Base-by-base conservation (phyloP, 371 early-diverging fungal species). In the Rhizopus delemar region DNA sequence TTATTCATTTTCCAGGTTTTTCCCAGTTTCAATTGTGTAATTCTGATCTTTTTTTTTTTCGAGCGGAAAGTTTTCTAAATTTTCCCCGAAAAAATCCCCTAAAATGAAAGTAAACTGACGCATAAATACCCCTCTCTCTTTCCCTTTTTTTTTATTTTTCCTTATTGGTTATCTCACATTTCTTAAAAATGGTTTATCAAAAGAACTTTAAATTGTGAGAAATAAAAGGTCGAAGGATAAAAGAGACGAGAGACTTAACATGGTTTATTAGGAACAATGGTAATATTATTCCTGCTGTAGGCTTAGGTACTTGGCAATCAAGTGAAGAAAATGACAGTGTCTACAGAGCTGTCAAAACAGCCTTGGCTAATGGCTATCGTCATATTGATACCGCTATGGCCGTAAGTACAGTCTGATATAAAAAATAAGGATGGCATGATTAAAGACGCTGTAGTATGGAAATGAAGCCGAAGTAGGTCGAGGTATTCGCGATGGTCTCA, bases 391-490 rank as follows among this genome's bases (percentile, higher is more conserved):
- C 88, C 28, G 92, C 91, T 6, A 55, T 68, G 67, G 60, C 53
- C 66, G 74, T 77, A 68, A 63, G 46, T 8, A 16, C 89, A 41
- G 3, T 60, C 8, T 2, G 8, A 38, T 5, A n/a, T 38, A 46
- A 6, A 52, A 5, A 16, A 16, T 31, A 13, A 46, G 11, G 39
- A 49, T 55, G 28, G n/a, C 12, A 16, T 9, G 6, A n/a, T 57
- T 35, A 48, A n/a, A 29, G 34, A 13, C 16, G 15, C 2, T n/a
- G 13, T 62, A 78, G 70, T 84, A 92, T 65, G 75, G 71, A 52
- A 93, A 92, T 65, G 91, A 92, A 71, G 68, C 62, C 9, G 85
- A 84, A 38, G 83, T 91, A 39, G 91, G 92, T 43, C 69, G 71
- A 8, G 88, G 77, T 39, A 76, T 91, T 48, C 72, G 68, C 29